Conservation (phyloP, 371 early-diverging fungal species). For the Actinomortierella wolfii region DNA sequence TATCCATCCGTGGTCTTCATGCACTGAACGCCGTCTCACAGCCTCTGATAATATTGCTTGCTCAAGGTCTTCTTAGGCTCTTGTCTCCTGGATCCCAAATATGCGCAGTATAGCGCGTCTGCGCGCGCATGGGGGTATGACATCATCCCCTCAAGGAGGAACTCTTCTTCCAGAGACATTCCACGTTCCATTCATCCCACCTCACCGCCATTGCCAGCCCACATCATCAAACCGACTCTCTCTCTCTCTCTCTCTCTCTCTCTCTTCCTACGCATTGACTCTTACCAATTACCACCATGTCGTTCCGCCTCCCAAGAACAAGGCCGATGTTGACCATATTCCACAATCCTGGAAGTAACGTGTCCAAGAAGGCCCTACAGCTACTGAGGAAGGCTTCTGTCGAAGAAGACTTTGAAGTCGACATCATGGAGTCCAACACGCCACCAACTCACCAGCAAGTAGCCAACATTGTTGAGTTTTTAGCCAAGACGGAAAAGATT, state of each 20-base stretch:
- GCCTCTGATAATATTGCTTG: too few species aligned
- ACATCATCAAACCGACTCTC: too few species aligned
- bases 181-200: too few species aligned
- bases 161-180: too few species aligned
- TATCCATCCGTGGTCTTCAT: too few species aligned
- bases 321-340: conserved; percentile 51
- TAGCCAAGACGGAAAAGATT: conserved; percentile 15
- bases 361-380: conserved; percentile 41
- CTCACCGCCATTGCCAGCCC: too few species aligned
- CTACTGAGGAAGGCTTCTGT: conserved; percentile 43
- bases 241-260: not conserved
- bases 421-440: conserved; percentile 41
- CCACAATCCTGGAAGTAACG: conserved; percentile 44
- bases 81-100: too few species aligned
- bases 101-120: too few species aligned
- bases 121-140: too few species aligned
- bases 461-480: conserved; percentile 28
- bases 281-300: conserved; percentile 38
- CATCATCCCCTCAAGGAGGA: too few species aligned
- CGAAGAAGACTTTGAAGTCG: conserved; percentile 40
- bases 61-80: too few species aligned
- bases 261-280: conserved; percentile 3
- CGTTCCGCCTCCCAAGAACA: conserved; percentile 52
- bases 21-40: too few species aligned
- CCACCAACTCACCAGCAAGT: conserved; percentile 41